Evolutionary conservation across 164 flowering plant genomes (phyloP), one percentile per base, ranked within the genome.

Genomic region (Stephania japonica): DNA sequence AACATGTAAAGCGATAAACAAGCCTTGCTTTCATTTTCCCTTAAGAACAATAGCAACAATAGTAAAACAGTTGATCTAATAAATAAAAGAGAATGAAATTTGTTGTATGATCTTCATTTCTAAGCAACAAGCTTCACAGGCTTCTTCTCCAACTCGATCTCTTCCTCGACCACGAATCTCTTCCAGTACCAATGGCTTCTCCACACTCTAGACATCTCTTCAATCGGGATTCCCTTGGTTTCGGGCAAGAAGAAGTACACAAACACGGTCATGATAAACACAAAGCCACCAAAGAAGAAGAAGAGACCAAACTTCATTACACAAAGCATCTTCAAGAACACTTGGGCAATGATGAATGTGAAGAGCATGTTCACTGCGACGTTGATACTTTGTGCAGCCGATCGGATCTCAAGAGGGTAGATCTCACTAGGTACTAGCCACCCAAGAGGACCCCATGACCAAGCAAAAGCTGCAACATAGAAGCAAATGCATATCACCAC

Each of bases 391-490:
- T 75, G 77, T 13, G 73, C 77, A 16, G 77, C 77, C 6, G 73
- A 75, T 47, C 77, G 11, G 9, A 75, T 75, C 23, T 75, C 77
- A 11, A 65, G 47, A 8, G 75, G 75, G 11, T 65, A 73, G 13
- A 73, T 73, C 24, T 73, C 75, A 27, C 75, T 73, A 6, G 75
- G 75, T 11, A 72, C 75, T 24, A 72, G 65, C 75, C 75, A 73
- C 5, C 75, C 75, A 14, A 73, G 44, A n/a, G 77, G 77, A 49
- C 77, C 77, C 73, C 77, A 75, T 65, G 77, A 75, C 73, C 73
- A 75, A 1, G 70, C 77, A 16, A 70, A 75, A 25, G 69, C 73
- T 0, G 65, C 56, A 7, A 70, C 77, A 47, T 43, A 75, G 19
- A 41, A 3, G 21, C 73, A 75, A 10, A 75, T 75, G 72, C 73